Evolutionary conservation across 78 protist genomes (phyloP), one percentile per base, ranked within the genome.

Genomic region (Protostelium mycophagum): DNA sequence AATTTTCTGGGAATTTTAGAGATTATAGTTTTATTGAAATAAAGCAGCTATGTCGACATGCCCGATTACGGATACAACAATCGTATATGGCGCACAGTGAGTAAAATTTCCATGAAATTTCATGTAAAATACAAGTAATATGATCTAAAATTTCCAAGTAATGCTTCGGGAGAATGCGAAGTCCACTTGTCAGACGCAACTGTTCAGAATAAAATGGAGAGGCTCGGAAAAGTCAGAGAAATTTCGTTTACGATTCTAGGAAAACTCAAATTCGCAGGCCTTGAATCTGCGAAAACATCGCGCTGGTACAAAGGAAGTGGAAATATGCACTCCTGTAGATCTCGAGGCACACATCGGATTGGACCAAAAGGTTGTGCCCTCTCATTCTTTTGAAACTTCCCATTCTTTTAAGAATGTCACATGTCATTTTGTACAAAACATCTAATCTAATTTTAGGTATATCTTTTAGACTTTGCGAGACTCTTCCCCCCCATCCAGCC

Each of bases 401-500:
- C 85, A 87, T 29, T 91, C 91, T 86, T 93, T 93, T 63, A 89
- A 90, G 0, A 31, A 84, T 0, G 92, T 63, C 1, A 84, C 94
- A 0, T 87, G 83, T 63, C n/a, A 88, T 34, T 91, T 88, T 83
- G 87, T 91, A 35, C 92, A 91, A 1, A 89, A 89, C n/a, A n/a
- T n/a, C n/a, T 25, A 5, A 51, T 16, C 16, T 51, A 16, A 5
- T 25, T 25, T 25, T 51, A 51, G 73, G 73, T 90, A 87, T 93
- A 93, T 63, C 86, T 94, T 29, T 37, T 94, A 35, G 96, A 94
- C 73, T 94, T 94, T 34, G 94, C 96, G 0, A 35, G 96, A 28
- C 34, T 94, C 1, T 91, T 85, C 73, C 95, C 96, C 16, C 92
- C 96, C 23, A 92, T 88, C 35, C 92, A 91, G 90, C 93, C 93